Base-by-base conservation (phyloP, 2,329 filamentous ascomycete species). In the Claviceps digitariae region DNA sequence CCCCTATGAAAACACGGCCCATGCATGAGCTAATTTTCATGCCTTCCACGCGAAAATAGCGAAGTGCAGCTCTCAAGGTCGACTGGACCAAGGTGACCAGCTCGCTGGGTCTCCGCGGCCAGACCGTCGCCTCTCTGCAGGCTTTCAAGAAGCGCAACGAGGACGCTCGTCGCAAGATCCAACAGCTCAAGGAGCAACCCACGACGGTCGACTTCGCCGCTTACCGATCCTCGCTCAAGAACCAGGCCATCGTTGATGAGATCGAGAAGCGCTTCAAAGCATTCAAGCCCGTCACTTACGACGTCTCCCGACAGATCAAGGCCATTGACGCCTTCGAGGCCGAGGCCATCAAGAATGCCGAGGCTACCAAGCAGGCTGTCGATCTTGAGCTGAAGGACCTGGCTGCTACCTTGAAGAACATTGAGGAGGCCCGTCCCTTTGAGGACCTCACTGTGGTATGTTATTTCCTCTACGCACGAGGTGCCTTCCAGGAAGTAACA, bases 141-240 rank as follows among this genome's bases (percentile, higher is more conserved):
- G 82, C 88, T 61, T 98, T 98, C 86, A 98, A 98, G 83, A 93
- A 95, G 84, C 90, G 93, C 77, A 96, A 97, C 80, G 93, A 98
- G 71, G 90, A 96, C 71, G 91, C 89, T 69, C 90, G 91, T 75
- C 91, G 93, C 78, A 91, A 91, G 76, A 80, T 98, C 57, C 83
- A 86, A 72, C 66, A 82, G 58, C 88, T 98, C 55, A 83, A 82
- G 59, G 89, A 95, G 74, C 84, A 86, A 70, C 77, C 91, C 60
- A 88, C 89, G 66, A 81, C 82, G 55, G 82, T 98, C 75, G 90
- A 98, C 80, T 97, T 98, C 75, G 73, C 82, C 62, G 81, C 91
- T 74, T 98, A 97, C 87, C 90, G 90, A 74, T 78, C 78, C 68
- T 68, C 87, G 64, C 84, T 98, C 65, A 97, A 96, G 84, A 98